Conservation (phyloP, 2,329 filamentous ascomycete genomes). For the Byssothecium circinans region DNA sequence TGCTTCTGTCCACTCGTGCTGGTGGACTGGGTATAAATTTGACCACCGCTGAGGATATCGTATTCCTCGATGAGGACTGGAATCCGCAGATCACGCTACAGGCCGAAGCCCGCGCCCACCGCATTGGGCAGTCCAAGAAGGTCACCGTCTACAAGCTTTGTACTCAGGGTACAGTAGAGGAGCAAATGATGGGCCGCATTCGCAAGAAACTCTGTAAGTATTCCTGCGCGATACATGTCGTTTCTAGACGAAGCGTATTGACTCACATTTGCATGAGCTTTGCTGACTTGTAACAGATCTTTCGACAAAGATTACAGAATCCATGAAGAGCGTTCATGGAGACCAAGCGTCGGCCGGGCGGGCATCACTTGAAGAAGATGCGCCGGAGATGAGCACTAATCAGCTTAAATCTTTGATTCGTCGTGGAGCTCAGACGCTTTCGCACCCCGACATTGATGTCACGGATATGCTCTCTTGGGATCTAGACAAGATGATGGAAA, state of each 20-base stretch:
- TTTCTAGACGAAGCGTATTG: too few relatives aligned
- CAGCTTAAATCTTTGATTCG: constrained; percentile 59
- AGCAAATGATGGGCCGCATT: constrained; percentile 61
- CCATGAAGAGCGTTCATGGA: constrained; percentile 57
- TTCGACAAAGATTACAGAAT: constrained; percentile 62
- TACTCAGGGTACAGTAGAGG: constrained; percentile 60
- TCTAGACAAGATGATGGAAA: constrained; percentile 56
- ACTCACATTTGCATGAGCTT: too few relatives aligned
- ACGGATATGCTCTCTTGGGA: constrained; percentile 62
- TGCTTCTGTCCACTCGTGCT: constrained; percentile 59
- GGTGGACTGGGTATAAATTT: constrained; percentile 61
- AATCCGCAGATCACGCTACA: constrained; percentile 58
- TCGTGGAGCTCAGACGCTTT: constrained; percentile 57
- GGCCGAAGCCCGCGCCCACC: constrained; percentile 57
- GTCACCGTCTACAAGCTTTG: constrained; percentile 61
- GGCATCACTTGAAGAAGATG: constrained; percentile 46
- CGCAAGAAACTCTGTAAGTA: constrained; percentile 58
- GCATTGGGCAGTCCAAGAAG: constrained; percentile 57
- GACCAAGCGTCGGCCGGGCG: constrained; percentile 32
- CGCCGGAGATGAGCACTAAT: constrained; percentile 55
- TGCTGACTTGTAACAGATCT: constrained; percentile 40
- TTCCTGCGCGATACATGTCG: too few relatives aligned
- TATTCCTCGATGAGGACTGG: constrained; percentile 61
- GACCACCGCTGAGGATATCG: constrained; percentile 56
- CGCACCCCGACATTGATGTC: constrained; percentile 56